Conservation (phyloP, 2,329 filamentous ascomycete genomes). For the Alternaria viburni region DNA sequence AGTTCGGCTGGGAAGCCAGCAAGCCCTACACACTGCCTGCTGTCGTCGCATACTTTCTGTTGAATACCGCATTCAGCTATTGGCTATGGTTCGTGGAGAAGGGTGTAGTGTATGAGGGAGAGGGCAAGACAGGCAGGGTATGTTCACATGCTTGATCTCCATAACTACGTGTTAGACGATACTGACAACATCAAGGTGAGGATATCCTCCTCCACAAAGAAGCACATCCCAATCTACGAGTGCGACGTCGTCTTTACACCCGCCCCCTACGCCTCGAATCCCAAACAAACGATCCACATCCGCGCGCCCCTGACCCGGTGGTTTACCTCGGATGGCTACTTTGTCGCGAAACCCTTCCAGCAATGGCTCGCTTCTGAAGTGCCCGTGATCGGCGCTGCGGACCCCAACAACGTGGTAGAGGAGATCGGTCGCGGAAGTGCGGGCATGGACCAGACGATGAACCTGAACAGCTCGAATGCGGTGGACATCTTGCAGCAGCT, state of each 20-base stretch:
- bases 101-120: constrained; percentile 80
- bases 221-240: constrained; percentile 82
- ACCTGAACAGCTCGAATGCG: constrained; percentile 39
- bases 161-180: rapidly evolving
- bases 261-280: constrained; percentile 35
- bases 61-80: constrained; percentile 79
- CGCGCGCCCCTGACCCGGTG: constrained; percentile 72
- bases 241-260: constrained; percentile 67
- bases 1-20: constrained; percentile 84
- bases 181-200: constrained; percentile 62
- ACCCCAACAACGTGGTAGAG: constrained; percentile 61
- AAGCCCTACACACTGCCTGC: constrained; percentile 81
- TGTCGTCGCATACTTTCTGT: constrained; percentile 76
- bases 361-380: constrained; percentile 74
- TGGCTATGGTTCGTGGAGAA: constrained; percentile 89
- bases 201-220: constrained; percentile 74
- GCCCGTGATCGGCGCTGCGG: constrained; percentile 68
- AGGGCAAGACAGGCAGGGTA: constrained; percentile 70
- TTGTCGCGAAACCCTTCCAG: constrained; percentile 79
- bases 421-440: constrained; percentile 50
- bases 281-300: constrained; percentile 59
- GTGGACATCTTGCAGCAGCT: constrained; percentile 46
- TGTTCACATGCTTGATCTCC: background rate
- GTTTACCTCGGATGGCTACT: constrained; percentile 76
- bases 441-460: constrained; percentile 28